phyloP scores from a whole-genome alignment of 495 filamentous ascomycete species.

The Aspergillus conjunctus region DNA sequence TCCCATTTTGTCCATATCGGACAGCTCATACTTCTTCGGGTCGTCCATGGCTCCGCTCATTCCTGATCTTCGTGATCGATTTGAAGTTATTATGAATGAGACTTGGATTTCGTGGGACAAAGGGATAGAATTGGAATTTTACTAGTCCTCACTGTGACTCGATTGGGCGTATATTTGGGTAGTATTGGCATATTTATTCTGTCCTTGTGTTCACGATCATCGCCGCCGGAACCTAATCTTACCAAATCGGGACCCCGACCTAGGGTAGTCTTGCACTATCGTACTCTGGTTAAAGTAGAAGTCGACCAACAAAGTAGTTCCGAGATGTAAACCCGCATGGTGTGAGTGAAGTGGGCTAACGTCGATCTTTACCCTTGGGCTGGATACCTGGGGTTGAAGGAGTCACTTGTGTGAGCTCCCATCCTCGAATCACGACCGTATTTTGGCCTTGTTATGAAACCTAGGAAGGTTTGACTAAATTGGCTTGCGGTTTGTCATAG shows the following conservation, averaged over 20 bases:
- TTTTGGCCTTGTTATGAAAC: too few species aligned
- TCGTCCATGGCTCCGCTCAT: slow-evolving; percentile 8
- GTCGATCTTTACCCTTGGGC: too few species aligned
- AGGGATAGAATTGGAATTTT: neutral
- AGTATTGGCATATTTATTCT: neutral
- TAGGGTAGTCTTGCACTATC: too few species aligned
- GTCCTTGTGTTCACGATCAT: neutral
- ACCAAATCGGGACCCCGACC: neutral
- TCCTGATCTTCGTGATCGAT: neutral
- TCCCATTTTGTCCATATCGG: slow-evolving; percentile 27
- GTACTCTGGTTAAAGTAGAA: too few species aligned
- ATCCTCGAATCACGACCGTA: too few species aligned
- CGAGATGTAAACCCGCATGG: too few species aligned
- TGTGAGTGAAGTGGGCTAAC: too few species aligned
- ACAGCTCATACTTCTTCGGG: slow-evolving; percentile 25
- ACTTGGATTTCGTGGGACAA: neutral
- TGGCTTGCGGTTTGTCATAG: too few species aligned
- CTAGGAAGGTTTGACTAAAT: too few species aligned
- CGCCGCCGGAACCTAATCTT: neutral
- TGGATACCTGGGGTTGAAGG: too few species aligned
- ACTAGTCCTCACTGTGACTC: neutral
- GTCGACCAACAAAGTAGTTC: too few species aligned
- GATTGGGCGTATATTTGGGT: neutral
- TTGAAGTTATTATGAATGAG: neutral
- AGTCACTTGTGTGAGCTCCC: too few species aligned